phyloP scores from a whole-genome alignment of 148 eudicot genomes.

The Diospyros kaki region DNA sequence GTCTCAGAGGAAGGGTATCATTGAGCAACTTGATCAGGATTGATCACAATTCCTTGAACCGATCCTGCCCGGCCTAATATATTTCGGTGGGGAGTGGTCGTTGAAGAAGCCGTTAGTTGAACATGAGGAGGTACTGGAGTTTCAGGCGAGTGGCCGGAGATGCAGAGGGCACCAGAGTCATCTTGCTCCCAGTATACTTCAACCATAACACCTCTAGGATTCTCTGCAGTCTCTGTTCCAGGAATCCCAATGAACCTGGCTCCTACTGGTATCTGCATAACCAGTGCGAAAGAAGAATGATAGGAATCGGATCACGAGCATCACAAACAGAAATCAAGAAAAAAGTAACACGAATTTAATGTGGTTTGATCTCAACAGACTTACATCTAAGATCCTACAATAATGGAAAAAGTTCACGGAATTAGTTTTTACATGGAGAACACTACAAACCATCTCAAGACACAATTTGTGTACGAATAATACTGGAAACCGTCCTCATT shows the following conservation, averaged over 20 bases:
- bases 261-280: slow-evolving; percentile 66
- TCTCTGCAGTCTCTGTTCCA: slow-evolving; percentile 56
- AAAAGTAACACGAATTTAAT: too few relatives aligned
- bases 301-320: too few relatives aligned
- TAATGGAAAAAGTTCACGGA: too few relatives aligned
- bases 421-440: too few relatives aligned
- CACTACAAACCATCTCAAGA: too few relatives aligned
- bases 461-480: too few relatives aligned
- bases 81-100: slow-evolving; percentile 15
- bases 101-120: slow-evolving; percentile 24
- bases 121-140: slow-evolving; percentile 55
- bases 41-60: slow-evolving; percentile 46
- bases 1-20: neutral
- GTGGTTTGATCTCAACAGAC: too few relatives aligned
- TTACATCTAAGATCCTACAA: too few relatives aligned
- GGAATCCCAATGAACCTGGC: slow-evolving; percentile 62
- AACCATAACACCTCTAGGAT: slow-evolving; percentile 71
- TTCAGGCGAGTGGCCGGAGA: slow-evolving; percentile 61
- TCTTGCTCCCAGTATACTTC: slow-evolving; percentile 77
- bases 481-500: too few relatives aligned
- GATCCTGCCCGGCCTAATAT: slow-evolving; percentile 18
- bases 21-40: slow-evolving; percentile 44
- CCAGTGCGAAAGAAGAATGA: neutral
- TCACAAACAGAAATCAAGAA: too few relatives aligned
- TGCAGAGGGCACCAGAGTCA: slow-evolving; percentile 72